Percentiles rank a stretch among this genome's conserved stretches.
Evolutionary conservation across 2,329 filamentous ascomycete species (phyloP).

Genomic region (Neopestalotiopsis sp.): DNA sequence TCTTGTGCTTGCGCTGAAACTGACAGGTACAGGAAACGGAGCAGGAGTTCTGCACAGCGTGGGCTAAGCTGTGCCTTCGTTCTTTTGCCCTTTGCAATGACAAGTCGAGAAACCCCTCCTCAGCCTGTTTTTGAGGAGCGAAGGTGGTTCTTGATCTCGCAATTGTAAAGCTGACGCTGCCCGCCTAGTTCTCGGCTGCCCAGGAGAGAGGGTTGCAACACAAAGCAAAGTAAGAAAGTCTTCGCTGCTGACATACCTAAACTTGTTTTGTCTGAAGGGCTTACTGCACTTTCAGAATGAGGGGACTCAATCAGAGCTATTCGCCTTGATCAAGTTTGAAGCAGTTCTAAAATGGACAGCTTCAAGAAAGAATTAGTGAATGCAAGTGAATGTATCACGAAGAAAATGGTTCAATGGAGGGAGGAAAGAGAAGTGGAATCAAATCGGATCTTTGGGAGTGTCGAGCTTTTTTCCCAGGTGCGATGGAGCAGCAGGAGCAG

Average conservation of each 20-base stretch:
- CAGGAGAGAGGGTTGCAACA: neutral
- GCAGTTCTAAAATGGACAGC: neutral
- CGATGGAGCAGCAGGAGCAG: slow-evolving; percentile 12
- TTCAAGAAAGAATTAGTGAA: slow-evolving; percentile 9
- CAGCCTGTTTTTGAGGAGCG: neutral
- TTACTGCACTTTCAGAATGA: slow-evolving; percentile 9
- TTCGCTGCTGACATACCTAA: neutral
- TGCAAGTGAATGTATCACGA: slow-evolving; percentile 15
- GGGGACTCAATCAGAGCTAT: neutral
- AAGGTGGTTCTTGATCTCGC: neutral
- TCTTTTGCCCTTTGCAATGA: neutral
- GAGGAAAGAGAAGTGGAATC: neutral
- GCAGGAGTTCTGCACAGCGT: neutral
- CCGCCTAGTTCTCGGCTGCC: neutral
- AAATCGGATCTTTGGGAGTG: neutral
- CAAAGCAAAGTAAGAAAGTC: slow-evolving; percentile 2
- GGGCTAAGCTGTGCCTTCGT: neutral
- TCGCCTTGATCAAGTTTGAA: slow-evolving; percentile 5
- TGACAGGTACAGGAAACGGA: slow-evolving; percentile 62
- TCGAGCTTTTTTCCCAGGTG: slow-evolving; percentile 20
- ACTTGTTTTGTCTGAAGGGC: slow-evolving; percentile 3
- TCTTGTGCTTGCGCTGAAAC: neutral
- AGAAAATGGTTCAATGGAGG: slow-evolving; percentile 17
- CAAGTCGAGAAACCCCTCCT: neutral
- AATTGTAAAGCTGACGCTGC: neutral